Base-by-base conservation (phyloP, 805 yeast species). In the Lipomyces yamadae region DNA sequence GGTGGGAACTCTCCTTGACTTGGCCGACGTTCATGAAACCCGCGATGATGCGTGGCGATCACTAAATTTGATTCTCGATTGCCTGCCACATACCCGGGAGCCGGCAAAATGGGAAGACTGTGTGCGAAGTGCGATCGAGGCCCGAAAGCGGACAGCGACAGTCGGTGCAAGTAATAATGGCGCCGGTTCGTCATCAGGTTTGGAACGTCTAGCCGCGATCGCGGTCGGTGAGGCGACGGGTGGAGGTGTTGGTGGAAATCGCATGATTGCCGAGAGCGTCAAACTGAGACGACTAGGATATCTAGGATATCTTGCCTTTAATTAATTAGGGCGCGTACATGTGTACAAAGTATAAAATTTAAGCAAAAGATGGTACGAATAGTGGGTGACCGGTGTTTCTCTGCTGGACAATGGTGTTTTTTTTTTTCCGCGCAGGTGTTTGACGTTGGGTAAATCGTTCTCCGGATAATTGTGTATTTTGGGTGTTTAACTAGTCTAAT, bases 11-110 rank as follows among this genome's bases (percentile, higher is more conserved):
- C 58, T 73, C 34, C 60, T 71, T 11, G 67, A 64, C 33, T 60
- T 73, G 42, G 53, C 66, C 24, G 68, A 70, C 35, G 39, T 64
- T 15, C 68, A 64, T 50, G 74, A 67, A 35, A 48, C 67, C 11
- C 59, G 65, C 45, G 67, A 70, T 7, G 73, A 70, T 32, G 74
- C 73, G 15, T 60, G 67, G 64, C 68, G 67, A n/a, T 69, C 59
- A 29, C n/a, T 61, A 15, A 50, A 55, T 50, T 13, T 42, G 35
- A 34, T 60, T 11, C 62, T 59, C 10, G 69, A 60, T 35, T 15
- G 59, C 18, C 11, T 24, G 42, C 62, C 33, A 6, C 58, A 10
- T n/a, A 10, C 42, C 4, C 39, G 6, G 24, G 32, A 18, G 29
- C 50, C 57, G 48, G 30, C 34, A 37, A 24, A 35, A 29, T 61